Conservation (phyloP, 345 rosid genomes). For the Psidium friedrichsthalianum region DNA sequence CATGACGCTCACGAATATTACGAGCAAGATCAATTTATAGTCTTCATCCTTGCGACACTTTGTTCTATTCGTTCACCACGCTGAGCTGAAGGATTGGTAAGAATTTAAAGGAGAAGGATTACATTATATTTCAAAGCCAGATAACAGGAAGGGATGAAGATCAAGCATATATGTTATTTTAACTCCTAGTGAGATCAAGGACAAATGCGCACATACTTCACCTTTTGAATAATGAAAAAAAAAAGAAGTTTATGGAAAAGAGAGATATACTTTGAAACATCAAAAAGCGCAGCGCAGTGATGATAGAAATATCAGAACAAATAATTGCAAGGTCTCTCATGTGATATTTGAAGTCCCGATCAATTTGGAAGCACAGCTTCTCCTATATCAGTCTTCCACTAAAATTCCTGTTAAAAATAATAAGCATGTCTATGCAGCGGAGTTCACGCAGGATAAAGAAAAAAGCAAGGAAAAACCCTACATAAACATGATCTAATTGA, state of each 20-base stretch:
- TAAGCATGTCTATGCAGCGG: not conserved
- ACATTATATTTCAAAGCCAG: not conserved
- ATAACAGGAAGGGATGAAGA: not conserved
- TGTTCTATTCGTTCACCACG: constrained; percentile 77
- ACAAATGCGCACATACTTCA: not conserved
- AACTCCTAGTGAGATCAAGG: not conserved
- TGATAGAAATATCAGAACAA: not conserved
- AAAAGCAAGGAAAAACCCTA: not conserved
- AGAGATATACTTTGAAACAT: not conserved
- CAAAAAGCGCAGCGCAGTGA: not conserved
- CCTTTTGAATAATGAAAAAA: not conserved
- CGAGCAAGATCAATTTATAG: constrained; percentile 93
- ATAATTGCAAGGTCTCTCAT: not conserved
- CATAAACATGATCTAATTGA: not conserved
- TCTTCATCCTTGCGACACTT: constrained; percentile 95
- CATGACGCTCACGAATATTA: constrained; percentile 90
- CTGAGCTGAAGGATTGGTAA: constrained; percentile 23
- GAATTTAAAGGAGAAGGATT: not conserved
- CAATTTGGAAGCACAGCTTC: not conserved
- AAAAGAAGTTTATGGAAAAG: not conserved
- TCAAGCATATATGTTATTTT: not conserved
- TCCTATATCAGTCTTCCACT: not conserved
- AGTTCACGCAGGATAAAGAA: not conserved
- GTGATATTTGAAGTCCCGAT: not conserved
- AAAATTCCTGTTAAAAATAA: not conserved